phyloP scores from a whole-genome alignment of 2,329 filamentous ascomycete genomes.

The Calycina marina region DNA sequence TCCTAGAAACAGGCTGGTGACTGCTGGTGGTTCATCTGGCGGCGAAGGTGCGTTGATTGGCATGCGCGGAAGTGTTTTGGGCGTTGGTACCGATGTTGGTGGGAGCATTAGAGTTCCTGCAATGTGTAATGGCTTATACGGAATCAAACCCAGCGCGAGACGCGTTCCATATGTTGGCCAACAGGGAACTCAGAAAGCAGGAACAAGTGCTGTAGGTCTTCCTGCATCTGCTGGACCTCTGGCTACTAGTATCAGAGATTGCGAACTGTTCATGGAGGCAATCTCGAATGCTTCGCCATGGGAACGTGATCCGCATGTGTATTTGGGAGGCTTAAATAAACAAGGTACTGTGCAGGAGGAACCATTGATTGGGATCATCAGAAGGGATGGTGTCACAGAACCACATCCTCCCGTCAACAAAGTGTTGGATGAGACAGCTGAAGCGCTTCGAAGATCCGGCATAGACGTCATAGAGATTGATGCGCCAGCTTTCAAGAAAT shows the following conservation, averaged over 20 bases:
- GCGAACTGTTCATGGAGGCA: constrained; percentile 32
- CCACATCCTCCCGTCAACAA: constrained; percentile 35
- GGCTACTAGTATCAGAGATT: constrained; percentile 32
- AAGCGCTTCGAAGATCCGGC: constrained; percentile 26
- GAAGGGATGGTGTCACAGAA: constrained; percentile 32
- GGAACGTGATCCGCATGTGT: constrained; percentile 28
- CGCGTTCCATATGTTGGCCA: constrained; percentile 28
- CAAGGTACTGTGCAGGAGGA: constrained; percentile 15
- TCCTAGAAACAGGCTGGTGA: constrained; percentile 41
- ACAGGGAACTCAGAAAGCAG: constrained; percentile 33
- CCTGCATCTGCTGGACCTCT: constrained; percentile 34
- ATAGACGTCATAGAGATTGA: constrained; percentile 45
- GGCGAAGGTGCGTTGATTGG: constrained; percentile 47
- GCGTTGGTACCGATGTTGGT: constrained; percentile 48
- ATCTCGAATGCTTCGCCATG: constrained; percentile 38
- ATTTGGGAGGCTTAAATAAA: constrained; percentile 27
- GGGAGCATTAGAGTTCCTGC: constrained; percentile 30
- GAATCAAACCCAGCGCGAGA: constrained; percentile 32
- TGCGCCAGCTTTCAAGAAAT: constrained; percentile 36
- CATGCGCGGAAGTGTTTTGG: constrained; percentile 38
- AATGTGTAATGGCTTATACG: constrained; percentile 35
- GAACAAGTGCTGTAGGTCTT: constrained; percentile 34
- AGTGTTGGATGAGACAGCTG: constrained; percentile 30
- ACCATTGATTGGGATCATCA: constrained; percentile 31
- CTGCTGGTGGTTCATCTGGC: constrained; percentile 47